Conservation (phyloP, 2,329 filamentous ascomycete species). For the Atkinsonella hypoxylon region DNA sequence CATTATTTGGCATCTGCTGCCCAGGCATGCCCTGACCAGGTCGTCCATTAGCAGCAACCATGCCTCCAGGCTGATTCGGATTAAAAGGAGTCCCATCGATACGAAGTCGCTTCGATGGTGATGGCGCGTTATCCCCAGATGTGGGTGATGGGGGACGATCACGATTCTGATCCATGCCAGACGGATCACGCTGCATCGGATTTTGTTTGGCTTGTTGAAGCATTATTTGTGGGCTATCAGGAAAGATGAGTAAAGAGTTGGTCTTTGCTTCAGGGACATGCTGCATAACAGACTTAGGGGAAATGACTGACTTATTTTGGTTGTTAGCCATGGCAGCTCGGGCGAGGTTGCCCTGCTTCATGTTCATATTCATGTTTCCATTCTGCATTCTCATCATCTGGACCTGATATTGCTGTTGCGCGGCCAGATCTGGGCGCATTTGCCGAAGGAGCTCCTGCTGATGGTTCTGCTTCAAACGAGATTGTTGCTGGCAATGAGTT, state of each 20-base stretch:
- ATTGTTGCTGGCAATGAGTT: constrained; percentile 40
- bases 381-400: constrained; percentile 60
- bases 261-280: neutral
- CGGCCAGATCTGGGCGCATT: constrained; percentile 50
- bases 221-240: constrained; percentile 55
- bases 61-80: constrained; percentile 48
- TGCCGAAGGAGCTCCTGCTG: constrained; percentile 68
- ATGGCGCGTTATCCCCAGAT: constrained; percentile 77
- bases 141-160: constrained; percentile 72
- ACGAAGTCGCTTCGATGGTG: constrained; percentile 80
- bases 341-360: constrained; percentile 51
- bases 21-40: constrained; percentile 59
- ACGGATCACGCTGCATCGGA: constrained; percentile 80
- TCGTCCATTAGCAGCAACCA: constrained; percentile 64
- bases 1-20: constrained; percentile 49
- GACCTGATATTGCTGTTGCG: constrained; percentile 44
- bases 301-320: constrained; percentile 49
- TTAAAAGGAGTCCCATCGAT: constrained; percentile 62
- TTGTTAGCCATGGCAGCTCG: constrained; percentile 72
- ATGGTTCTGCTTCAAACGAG: constrained; percentile 60
- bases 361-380: constrained; percentile 44
- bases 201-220: constrained; percentile 60
- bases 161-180: constrained; percentile 74
- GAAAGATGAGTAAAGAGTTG: neutral
- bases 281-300: too few relatives aligned